phyloP scores from a whole-genome alignment of 345 rosid genomes.

The Hibiscus syriacus region DNA sequence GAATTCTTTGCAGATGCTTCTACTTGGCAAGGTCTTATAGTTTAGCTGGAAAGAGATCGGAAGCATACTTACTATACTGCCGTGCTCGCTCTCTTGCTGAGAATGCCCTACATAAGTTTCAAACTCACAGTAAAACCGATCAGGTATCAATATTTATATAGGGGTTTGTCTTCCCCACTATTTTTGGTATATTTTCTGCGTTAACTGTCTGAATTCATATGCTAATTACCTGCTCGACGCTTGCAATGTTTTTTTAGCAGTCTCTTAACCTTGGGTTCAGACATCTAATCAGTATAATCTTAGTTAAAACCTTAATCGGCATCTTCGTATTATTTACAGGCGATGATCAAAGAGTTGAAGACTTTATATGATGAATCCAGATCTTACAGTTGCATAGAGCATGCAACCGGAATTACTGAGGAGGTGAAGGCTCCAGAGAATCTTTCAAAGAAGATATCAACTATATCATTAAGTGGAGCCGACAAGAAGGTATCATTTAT shows the following conservation, averaged over 20 bases:
- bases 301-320: not conserved
- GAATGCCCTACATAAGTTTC: conserved; percentile 53
- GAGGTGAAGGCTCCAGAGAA: conserved; percentile 72
- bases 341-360: conserved; percentile 52
- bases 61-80: conserved; percentile 69
- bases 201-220: not conserved
- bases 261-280: not conserved
- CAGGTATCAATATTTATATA: conserved; percentile 33
- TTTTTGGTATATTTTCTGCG: not conserved
- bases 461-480: conserved; percentile 52
- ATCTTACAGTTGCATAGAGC: conserved; percentile 88
- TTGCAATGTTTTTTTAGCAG: not conserved
- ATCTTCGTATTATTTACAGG: conserved; percentile 26
- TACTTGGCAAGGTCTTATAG: conserved; percentile 87
- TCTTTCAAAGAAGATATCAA: conserved; percentile 65
- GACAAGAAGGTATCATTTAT: conserved; percentile 52
- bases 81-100: conserved; percentile 77
- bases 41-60: conserved; percentile 81
- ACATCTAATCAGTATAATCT: not conserved
- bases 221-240: not conserved
- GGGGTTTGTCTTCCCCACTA: not conserved
- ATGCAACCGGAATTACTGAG: conserved; percentile 76
- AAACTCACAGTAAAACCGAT: conserved; percentile 30
- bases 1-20: conserved; percentile 64
- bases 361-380: conserved; percentile 58